A percentile compares a stretch with the other conserved stretches of the same genome.
Evolutionary conservation across 768 basidiomycete genomes (phyloP).

Genomic region (Amanita jacksonii): DNA sequence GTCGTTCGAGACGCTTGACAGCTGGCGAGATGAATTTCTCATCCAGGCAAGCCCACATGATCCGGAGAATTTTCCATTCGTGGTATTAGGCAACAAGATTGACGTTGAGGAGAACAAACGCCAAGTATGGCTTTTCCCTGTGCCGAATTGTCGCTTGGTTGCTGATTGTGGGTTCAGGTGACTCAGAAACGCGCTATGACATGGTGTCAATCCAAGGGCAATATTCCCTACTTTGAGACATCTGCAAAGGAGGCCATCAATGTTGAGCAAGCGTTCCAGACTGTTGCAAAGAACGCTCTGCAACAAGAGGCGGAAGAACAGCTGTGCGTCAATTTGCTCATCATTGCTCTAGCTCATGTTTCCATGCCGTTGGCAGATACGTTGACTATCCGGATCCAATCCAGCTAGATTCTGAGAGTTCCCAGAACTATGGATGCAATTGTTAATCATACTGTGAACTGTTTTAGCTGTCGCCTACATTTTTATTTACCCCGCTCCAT

Average conservation of each 20-base stretch:
- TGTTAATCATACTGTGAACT: conserved; percentile 41
- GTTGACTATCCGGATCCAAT: conserved; percentile 99
- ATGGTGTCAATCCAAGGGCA: conserved; percentile 99
- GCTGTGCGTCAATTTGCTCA: conserved; percentile 72
- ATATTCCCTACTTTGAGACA: conserved; percentile 99
- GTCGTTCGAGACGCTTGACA: conserved; percentile 97
- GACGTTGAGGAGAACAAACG: conserved; percentile 98
- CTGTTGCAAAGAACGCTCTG: conserved; percentile 98
- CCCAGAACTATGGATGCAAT: conserved; percentile 87
- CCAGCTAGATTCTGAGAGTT: conserved; percentile 87
- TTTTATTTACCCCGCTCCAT: conserved; percentile 2
- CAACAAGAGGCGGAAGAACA: conserved; percentile 97
- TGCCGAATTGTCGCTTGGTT: not conserved
- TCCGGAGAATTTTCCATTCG: conserved; percentile 99
- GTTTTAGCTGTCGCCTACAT: too few relatives aligned
- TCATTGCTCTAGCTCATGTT: too few relatives aligned
- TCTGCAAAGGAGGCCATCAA: conserved; percentile 99
- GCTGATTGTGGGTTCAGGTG: conserved; percentile 42
- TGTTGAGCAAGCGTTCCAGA: conserved; percentile 99
- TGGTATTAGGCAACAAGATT: conserved; percentile 99
- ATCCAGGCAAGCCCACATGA: conserved; percentile 98
- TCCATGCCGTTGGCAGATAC: conserved; percentile 65
- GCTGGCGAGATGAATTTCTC: conserved; percentile 99
- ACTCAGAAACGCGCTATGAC: conserved; percentile 99
- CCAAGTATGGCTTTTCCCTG: conserved; percentile 47